Evolutionary conservation across 768 basidiomycete genomes (phyloP), one percentile per base, ranked within the genome.

Genomic region (Suillus cothurnatus): DNA sequence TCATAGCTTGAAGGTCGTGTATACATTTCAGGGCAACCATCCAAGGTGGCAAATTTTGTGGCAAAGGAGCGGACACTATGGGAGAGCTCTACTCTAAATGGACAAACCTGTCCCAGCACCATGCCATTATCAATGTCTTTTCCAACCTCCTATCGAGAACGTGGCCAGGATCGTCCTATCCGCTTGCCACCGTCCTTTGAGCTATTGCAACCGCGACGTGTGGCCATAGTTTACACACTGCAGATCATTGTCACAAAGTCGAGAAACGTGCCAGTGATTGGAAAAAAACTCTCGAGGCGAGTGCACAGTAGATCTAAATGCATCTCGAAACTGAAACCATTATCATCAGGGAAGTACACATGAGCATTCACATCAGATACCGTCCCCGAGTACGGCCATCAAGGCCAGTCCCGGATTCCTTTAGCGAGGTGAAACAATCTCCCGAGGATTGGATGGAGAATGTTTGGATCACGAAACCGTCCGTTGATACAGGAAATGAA

Each of bases 371-470:
- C 45, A 47, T 76, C 26, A 68, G 61, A 23, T 76, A 76, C 53
- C 69, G 71, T 23, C 76, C 76, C 0, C 66, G 73, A n/a, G 64
- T 75, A 36, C 77, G 77, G 50, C 77, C 77, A 31, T 74, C 76
- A 39, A 66, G 75, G 34, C 77, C 74, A 4, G 60, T 70, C 0
- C 75, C 77, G 2, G 59, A 61, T 6, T 66, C 67, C 49, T 73
- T 74, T 34, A 68, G 72, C 50, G 68, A 63, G 56, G 23, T 78
- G 47, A 76, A 76, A 64, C 43, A 65, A 14, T 67, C 53, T 39
- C 76, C 77, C 19, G 77, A 76, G 23, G 77, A 78, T 61, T 76
- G 76, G 76, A 72, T 70, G 55, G 74, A 76, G 61, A 72, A 78
- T 17, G 71, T 72, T 56, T 76, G 76, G 76, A 67, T 70, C 12